These are phyloP conservation scores for Umbelopsis sp. DNA, from an alignment of 192 early-diverging fungal species.

Conservation along the genomic window DNA sequence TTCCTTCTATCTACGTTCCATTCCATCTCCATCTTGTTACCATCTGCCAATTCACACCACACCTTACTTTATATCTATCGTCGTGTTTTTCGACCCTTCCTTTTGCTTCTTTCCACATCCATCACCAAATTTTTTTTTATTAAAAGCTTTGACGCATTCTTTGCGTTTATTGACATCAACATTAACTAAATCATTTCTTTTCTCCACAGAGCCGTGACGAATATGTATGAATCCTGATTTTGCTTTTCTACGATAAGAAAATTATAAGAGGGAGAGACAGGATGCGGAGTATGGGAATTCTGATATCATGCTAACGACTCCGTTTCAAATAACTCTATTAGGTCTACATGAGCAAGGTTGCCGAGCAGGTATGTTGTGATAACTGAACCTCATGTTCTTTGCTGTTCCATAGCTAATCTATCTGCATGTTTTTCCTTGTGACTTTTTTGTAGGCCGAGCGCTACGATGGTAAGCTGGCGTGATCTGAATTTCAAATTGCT, in stretches of 20 bases:
- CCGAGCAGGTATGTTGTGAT: slow-evolving; percentile 76
- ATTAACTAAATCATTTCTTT: neutral
- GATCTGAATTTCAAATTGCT: neutral
- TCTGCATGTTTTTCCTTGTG: neutral
- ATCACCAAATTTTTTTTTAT: neutral
- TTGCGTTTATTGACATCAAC: neutral
- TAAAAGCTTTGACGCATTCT: neutral
- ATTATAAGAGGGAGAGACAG: neutral
- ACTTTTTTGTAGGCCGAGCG: slow-evolving; percentile 54
- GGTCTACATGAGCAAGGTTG: slow-evolving; percentile 98
- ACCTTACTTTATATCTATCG: neutral
- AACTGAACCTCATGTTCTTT: neutral
- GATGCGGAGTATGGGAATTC: slow-evolving; percentile 16
- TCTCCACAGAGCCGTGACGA: slow-evolving; percentile 10
- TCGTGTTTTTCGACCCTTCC: neutral
- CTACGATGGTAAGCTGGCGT: slow-evolving; percentile 62
- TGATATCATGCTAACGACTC: slow-evolving; percentile 19
- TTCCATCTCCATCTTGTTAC: neutral
- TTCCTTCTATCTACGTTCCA: no score
- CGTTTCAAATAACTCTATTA: slow-evolving; percentile 16
- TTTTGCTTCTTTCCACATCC: neutral
- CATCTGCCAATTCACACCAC: neutral
- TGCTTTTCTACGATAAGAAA: slow-evolving; percentile 9
- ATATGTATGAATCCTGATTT: neutral
- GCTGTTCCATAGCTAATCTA: neutral